Percentiles rank a stretch among this genome's conserved stretches.
phyloP scores from a whole-genome alignment of 2,329 filamentous ascomycete genomes.

The Sodiomyces alkalinus region DNA sequence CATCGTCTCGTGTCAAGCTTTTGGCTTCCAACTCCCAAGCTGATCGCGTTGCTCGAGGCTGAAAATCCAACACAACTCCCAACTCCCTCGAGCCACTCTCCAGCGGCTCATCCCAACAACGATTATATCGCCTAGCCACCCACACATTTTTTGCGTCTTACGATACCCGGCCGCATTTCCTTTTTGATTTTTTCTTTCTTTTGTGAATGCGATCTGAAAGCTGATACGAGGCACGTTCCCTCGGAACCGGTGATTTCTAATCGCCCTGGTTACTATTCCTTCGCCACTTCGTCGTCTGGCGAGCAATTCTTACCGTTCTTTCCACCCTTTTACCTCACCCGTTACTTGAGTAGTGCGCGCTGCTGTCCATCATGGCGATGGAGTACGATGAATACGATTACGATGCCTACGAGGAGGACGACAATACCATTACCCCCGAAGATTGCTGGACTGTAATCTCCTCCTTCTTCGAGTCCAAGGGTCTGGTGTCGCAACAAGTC shows the following conservation, averaged over 20 bases:
- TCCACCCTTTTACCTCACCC: not conserved
- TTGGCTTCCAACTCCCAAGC: no score
- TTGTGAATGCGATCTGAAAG: no score
- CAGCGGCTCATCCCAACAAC: no score
- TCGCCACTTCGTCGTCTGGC: not conserved
- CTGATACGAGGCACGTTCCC: not conserved
- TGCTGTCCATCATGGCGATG: conserved; percentile 29
- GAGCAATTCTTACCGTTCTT: not conserved
- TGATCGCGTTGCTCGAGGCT: no score
- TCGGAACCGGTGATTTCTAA: not conserved
- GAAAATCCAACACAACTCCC: no score
- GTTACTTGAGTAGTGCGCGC: not conserved
- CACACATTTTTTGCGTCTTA: no score
- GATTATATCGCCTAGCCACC: no score
- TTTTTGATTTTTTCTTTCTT: no score
- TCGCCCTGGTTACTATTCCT: not conserved
- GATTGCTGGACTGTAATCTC: conserved; percentile 98
- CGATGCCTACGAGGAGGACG: conserved; percentile 54
- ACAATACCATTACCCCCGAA: conserved; percentile 72
- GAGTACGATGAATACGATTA: conserved; percentile 49
- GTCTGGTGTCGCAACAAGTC: conserved; percentile 90
- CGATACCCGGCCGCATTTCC: no score
- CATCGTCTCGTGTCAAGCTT: no score
- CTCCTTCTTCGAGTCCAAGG: conserved; percentile 91
- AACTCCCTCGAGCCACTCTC: no score